phyloP scores from a whole-genome alignment of 768 basidiomycete genomes.

The Dendrothele bispora region DNA sequence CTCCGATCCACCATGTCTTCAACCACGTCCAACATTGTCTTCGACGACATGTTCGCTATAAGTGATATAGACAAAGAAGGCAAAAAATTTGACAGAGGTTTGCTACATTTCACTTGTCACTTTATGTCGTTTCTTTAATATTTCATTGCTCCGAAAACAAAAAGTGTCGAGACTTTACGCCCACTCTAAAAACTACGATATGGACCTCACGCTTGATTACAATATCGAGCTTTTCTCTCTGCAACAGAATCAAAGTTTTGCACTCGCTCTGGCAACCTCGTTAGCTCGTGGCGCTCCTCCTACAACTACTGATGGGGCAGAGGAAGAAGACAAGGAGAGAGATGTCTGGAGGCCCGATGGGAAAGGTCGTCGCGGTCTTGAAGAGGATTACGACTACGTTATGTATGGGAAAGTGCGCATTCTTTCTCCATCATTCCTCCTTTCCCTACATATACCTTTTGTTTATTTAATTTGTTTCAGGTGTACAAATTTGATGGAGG shows the following conservation, averaged over 20 bases:
- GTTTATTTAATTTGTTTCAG: slow-evolving; percentile 36
- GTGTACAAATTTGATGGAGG: slow-evolving; percentile 97
- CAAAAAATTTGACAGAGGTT: slow-evolving; percentile 97
- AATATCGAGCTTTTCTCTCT: slow-evolving; percentile 90
- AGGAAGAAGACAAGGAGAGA: slow-evolving; percentile 72
- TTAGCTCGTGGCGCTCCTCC: slow-evolving; percentile 57
- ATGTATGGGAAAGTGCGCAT: slow-evolving; percentile 92
- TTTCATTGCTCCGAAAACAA: too few species aligned
- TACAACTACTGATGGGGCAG: slow-evolving; percentile 47
- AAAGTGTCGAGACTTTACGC: slow-evolving; percentile 93
- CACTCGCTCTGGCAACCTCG: slow-evolving; percentile 84
- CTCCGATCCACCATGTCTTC: slow-evolving; percentile 44
- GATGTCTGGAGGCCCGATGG: slow-evolving; percentile 86
- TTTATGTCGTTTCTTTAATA: slow-evolving; percentile 6
- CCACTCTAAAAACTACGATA: slow-evolving; percentile 87
- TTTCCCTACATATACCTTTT: neutral
- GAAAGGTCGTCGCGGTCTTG: slow-evolving; percentile 77
- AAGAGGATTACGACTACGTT: slow-evolving; percentile 97
- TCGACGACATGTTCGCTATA: slow-evolving; percentile 92
- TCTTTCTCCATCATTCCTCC: neutral
- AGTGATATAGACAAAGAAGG: slow-evolving; percentile 86
- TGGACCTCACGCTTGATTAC: slow-evolving; percentile 93
- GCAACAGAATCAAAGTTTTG: slow-evolving; percentile 64
- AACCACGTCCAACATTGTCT: slow-evolving; percentile 74
- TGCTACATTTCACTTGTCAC: slow-evolving; percentile 20